Percentiles rank a stretch among this genome's conserved stretches.
These are phyloP conservation scores for Endoconidiophora polonica DNA, from an alignment of 2,329 filamentous ascomycete genomes.

Conservation along the genomic window DNA sequence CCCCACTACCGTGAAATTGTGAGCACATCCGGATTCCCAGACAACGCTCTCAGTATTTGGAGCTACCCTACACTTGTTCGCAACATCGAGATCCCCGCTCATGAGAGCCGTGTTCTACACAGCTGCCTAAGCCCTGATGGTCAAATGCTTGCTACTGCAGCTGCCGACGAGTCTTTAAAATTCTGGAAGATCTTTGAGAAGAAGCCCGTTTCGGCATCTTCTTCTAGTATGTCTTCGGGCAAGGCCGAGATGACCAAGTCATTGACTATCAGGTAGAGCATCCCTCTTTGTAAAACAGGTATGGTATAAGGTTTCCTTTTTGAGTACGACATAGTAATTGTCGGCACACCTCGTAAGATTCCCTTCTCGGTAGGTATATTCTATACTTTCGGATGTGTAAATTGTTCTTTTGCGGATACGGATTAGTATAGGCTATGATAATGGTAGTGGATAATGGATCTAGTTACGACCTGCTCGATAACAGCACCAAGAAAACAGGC, in stretches of 20 bases:
- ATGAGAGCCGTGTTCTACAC: constrained; percentile 92
- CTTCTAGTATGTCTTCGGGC: constrained; percentile 49
- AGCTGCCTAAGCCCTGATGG: constrained; percentile 93
- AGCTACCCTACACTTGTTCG: constrained; percentile 94
- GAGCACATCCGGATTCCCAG: constrained; percentile 94
- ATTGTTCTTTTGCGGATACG: background rate
- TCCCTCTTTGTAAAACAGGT: background rate
- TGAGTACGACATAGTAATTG: too few species aligned
- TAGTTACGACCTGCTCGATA: background rate
- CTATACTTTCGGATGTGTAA: background rate
- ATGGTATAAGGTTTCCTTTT: background rate
- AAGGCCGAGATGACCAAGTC: constrained; percentile 84
- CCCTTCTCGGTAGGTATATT: constrained; percentile 1
- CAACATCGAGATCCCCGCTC: constrained; percentile 93
- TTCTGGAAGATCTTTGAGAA: constrained; percentile 99
- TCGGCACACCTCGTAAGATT: background rate
- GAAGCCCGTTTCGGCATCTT: constrained; percentile 61
- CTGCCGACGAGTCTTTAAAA: constrained; percentile 92
- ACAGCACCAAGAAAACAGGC: background rate
- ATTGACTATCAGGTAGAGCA: constrained; percentile 70
- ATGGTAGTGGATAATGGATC: background rate
- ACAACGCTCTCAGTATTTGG: constrained; percentile 98
- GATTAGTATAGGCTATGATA: background rate
- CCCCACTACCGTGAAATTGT: constrained; percentile 96
- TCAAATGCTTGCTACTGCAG: constrained; percentile 91